Percentiles rank a stretch among this genome's conserved stretches.
phyloP scores from a whole-genome alignment of 371 early-diverging fungal species.

The Blakeslea trispora region DNA sequence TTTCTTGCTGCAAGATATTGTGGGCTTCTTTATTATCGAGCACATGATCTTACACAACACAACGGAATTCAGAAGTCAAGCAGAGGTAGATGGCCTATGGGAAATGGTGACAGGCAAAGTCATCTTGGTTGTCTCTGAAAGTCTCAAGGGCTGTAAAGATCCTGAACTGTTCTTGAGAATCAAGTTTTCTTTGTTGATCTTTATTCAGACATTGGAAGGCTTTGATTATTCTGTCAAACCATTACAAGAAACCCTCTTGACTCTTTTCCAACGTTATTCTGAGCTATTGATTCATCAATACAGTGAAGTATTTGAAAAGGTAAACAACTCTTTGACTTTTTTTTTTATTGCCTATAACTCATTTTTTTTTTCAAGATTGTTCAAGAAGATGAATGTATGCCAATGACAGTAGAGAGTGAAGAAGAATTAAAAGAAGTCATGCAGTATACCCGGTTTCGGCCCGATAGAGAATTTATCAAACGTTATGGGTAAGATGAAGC shows the following conservation, averaged over 20 bases:
- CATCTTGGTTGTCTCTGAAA: conserved; percentile 75
- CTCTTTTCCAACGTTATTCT: conserved; percentile 80
- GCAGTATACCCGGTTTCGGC: conserved; percentile 56
- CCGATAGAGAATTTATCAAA: conserved; percentile 47
- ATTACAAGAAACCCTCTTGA: conserved; percentile 59
- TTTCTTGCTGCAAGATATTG: conserved; percentile 81
- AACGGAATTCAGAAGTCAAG: conserved; percentile 85
- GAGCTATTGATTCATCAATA: conserved; percentile 77
- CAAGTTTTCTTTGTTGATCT: conserved; percentile 74
- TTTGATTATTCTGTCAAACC: conserved; percentile 56
- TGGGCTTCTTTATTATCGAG: conserved; percentile 96
- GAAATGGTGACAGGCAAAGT: conserved; percentile 82
- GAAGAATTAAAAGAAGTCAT: conserved; percentile 62
- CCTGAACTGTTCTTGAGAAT: conserved; percentile 79
- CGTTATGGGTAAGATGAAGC: conserved; percentile 36
- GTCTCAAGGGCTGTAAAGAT: conserved; percentile 75
- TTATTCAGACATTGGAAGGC: conserved; percentile 87
- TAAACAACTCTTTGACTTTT: conserved; percentile 21
- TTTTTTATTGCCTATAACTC: not conserved
- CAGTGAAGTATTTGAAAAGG: conserved; percentile 72
- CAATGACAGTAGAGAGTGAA: conserved; percentile 72
- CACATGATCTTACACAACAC: conserved; percentile 88
- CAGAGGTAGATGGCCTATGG: conserved; percentile 89
- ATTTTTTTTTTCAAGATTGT: conserved; percentile 61
- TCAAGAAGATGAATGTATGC: conserved; percentile 83